Evolutionary conservation across 768 basidiomycete species (phyloP).

Genomic region (Lentinula edodes): DNA sequence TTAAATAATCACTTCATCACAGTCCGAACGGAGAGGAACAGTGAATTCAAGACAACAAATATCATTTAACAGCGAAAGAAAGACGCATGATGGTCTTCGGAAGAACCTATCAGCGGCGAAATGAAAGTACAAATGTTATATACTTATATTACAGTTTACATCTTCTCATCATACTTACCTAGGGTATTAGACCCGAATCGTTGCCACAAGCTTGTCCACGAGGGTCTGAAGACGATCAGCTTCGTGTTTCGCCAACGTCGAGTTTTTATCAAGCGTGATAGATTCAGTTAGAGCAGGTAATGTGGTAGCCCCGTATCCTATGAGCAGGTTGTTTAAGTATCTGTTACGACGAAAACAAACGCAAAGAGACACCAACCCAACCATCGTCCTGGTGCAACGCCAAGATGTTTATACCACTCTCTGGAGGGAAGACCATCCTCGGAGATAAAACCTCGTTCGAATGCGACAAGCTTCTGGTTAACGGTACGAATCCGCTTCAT

Average conservation of each 20-base stretch:
- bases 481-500: conserved; percentile 50
- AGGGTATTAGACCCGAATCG: conserved; percentile 15
- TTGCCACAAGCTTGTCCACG: conserved; percentile 46
- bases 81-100: too few species aligned
- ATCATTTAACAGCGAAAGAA: too few species aligned
- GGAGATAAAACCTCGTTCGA: conserved; percentile 79
- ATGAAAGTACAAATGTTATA: too few species aligned
- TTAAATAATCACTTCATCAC: too few species aligned
- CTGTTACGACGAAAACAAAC: not conserved
- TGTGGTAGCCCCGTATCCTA: conserved; percentile 82
- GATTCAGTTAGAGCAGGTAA: conserved; percentile 78
- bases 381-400: conserved; percentile 84
- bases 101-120: too few species aligned
- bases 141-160: too few species aligned
- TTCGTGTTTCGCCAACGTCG: conserved; percentile 56
- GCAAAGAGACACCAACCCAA: conserved; percentile 42
- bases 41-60: too few species aligned
- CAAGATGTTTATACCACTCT: conserved; percentile 85
- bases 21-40: too few species aligned
- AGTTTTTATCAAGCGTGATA: conserved; percentile 62
- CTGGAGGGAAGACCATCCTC: conserved; percentile 71
- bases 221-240: conserved; percentile 47
- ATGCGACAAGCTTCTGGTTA: conserved; percentile 61
- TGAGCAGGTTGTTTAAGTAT: not conserved
- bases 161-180: too few species aligned